Evolutionary conservation across 352 stramenopile species (phyloP).

Genomic region (Phytophthora crassamura): DNA sequence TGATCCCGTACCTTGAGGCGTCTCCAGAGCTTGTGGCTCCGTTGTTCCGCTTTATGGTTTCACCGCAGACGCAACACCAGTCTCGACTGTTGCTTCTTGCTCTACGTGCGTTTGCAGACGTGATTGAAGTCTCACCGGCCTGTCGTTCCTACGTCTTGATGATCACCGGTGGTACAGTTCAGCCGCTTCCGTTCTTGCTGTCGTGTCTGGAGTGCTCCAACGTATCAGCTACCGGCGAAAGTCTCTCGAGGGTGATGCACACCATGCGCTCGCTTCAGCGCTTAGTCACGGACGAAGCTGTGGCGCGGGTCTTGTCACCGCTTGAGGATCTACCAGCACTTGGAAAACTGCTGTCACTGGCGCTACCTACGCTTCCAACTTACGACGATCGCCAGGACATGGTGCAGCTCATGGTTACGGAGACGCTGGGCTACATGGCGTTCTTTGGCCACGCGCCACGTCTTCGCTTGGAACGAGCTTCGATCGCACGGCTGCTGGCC

Average conservation of each 20-base stretch:
- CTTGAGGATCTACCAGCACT: constrained; percentile 45
- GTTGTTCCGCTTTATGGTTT: constrained; percentile 63
- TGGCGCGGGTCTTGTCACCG: constrained; percentile 38
- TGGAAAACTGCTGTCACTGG: constrained; percentile 37
- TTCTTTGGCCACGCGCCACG: constrained; percentile 54
- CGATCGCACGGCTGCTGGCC: constrained; percentile 47
- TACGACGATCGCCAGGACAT: constrained; percentile 34
- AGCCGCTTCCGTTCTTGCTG: constrained; percentile 50
- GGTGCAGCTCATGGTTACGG: constrained; percentile 64
- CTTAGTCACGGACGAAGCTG: constrained; percentile 61
- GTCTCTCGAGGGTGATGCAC: constrained; percentile 44
- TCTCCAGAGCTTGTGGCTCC: constrained; percentile 53
- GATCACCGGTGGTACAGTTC: constrained; percentile 34
- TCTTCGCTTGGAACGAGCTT: constrained; percentile 38
- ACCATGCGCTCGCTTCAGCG: constrained; percentile 60
- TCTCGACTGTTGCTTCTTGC: constrained; percentile 43
- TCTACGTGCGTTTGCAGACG: constrained; percentile 57
- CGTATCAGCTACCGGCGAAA: constrained; percentile 21
- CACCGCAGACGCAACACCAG: constrained; percentile 38
- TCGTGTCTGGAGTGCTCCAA: constrained; percentile 47
- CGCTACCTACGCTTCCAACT: constrained; percentile 16
- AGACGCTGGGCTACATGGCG: constrained; percentile 73
- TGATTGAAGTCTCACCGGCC: constrained; percentile 54
- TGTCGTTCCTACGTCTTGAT: constrained; percentile 50
- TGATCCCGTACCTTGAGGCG: constrained; percentile 22